A percentile compares a stretch with the other conserved stretches of the same genome.
Conservation (phyloP, 495 filamentous ascomycete species). For the Aspergillus kassunensis region DNA sequence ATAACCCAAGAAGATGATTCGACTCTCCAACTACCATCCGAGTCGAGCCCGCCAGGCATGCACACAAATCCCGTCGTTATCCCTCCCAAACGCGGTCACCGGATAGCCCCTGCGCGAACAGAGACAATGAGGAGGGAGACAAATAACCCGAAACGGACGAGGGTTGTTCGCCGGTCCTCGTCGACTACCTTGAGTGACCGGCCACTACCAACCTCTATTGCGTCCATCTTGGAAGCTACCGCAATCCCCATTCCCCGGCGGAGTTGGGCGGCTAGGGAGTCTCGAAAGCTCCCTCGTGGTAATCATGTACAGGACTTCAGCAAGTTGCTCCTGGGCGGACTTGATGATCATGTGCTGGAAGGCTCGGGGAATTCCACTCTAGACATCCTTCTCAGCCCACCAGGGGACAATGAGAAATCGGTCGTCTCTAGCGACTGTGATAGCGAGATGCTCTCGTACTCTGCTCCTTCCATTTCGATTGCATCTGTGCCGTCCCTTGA, state of each 20-base stretch:
- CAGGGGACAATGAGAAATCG: constrained; percentile 37
- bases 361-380: constrained; percentile 32
- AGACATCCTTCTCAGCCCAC: constrained; percentile 45
- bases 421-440: constrained; percentile 35
- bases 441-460: constrained; percentile 35
- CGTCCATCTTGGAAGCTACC: constrained; percentile 43
- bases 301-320: constrained; percentile 46
- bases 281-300: constrained; percentile 36
- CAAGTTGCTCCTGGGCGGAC: constrained; percentile 38
- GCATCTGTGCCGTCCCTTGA: constrained; percentile 62
- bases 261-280: constrained; percentile 27
- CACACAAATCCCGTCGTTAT: constrained; percentile 42
- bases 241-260: constrained; percentile 41
- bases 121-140: constrained; percentile 9
- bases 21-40: constrained; percentile 14
- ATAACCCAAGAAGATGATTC: constrained; percentile 8
- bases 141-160: constrained; percentile 20
- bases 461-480: constrained; percentile 51
- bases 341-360: constrained; percentile 33
- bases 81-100: constrained; percentile 35
- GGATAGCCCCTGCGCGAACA: constrained; percentile 21
- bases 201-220: constrained; percentile 32
- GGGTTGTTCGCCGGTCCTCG: constrained; percentile 28
- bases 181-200: constrained; percentile 32
- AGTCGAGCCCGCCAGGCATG: constrained; percentile 8